Base-by-base conservation (phyloP, 371 early-diverging fungal species). In the Mucor mucedo region DNA sequence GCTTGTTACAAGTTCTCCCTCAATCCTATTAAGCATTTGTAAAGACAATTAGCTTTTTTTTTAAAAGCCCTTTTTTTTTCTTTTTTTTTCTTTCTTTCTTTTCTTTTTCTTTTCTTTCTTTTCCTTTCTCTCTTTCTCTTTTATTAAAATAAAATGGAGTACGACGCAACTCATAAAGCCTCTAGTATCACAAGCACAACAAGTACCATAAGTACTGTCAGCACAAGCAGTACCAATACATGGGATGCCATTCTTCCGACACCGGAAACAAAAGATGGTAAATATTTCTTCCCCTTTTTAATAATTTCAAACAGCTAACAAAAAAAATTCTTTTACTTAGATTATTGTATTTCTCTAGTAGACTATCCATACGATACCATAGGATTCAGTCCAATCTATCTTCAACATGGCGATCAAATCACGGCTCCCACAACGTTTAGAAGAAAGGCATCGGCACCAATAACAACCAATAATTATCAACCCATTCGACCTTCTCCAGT, bases 171-270 rank as follows among this genome's bases (percentile, higher is more conserved):
- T 14, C 66, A 66, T 54, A 70, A 70, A 42, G 63, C 70, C 13
- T 60, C 69, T 27, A 69, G 69, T 40, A 64, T 64, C 14, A 60
- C 65, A 11, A 69, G 69, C 39, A 69, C 39, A 32, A 69, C 69
- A 14, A 69, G 69, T 49, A 63, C 62, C 21, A 21, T 21, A 14
- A 68, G 63, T 38, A 58, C 48, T 30, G 35, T 40, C 38, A 67
- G 53, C 38, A 64, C 64, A 13, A 69, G 61, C 33, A 55, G 52
- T 40, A 48, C 45, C 21, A 55, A 45, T 41, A 64, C 56, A 11
- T 63, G 63, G 63, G 63, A 56, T 21, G 11, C 38, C 21, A 47
- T 29, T 29, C 40, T 21, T 42, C 28, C 40, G 21, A 28, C 45
- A 45, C 10, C 16, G 39, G 29, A 52, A 4, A 52, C 30, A 33